Percentiles rank a stretch among this genome's conserved stretches.
Conservation (phyloP, 176 grass and related monocot genomes). For the Oropetium thomaeum region DNA sequence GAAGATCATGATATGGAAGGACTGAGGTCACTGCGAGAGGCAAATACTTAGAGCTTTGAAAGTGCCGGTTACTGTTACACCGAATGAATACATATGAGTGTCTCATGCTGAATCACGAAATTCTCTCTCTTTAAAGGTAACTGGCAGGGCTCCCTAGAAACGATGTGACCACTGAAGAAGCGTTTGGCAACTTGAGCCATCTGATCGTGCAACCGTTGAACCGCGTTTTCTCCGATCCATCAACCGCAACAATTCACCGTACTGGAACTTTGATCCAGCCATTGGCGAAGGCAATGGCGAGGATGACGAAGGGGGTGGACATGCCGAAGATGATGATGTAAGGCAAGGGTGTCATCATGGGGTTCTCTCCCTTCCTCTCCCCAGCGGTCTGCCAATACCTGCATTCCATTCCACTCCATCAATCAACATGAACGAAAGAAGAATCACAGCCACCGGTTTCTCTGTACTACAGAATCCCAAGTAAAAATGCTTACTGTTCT, state of each 20-base stretch:
- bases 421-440: background rate
- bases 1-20: background rate
- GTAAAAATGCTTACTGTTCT: constrained; percentile 62
- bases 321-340: constrained; percentile 98
- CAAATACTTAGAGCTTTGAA: background rate
- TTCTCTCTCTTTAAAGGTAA: constrained; percentile 17
- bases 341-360: constrained; percentile 82
- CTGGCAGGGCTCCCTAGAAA: background rate
- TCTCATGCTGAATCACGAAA: background rate
- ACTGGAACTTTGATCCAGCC: constrained; percentile 79
- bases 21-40: background rate
- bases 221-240: background rate
- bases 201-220: background rate
- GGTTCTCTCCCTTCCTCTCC: constrained; percentile 92
- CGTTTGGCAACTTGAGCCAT: background rate
- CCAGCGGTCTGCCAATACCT: constrained; percentile 92
- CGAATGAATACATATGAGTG: background rate
- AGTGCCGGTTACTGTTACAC: background rate
- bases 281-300: constrained; percentile 91
- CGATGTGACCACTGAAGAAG: background rate
- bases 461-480: background rate
- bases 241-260: constrained; percentile 21
- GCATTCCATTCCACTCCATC: constrained; percentile 17
- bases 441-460: background rate
- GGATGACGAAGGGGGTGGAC: constrained; percentile 90